phyloP scores from a whole-genome alignment of 2,329 filamentous ascomycete species.

The Didymella segeticola region DNA sequence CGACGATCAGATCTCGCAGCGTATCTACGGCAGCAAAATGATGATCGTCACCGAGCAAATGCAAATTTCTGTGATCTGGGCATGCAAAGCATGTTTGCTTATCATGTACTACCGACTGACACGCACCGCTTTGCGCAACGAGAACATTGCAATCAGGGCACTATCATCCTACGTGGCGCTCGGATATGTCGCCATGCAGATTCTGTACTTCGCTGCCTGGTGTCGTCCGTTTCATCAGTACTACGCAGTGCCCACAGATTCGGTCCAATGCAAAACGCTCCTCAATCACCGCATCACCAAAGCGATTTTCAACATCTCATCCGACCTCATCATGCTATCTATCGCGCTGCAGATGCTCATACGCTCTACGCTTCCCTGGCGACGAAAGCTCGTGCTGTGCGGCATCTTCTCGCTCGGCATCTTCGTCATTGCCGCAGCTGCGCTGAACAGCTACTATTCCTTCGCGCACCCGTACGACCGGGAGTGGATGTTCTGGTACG shows the following conservation, averaged over 20 bases:
- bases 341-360: conserved; percentile 57
- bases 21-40: conserved; percentile 53
- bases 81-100: conserved; percentile 61
- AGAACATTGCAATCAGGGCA: conserved; percentile 50
- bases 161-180: conserved; percentile 55
- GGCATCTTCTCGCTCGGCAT: conserved; percentile 63
- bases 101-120: conserved; percentile 62
- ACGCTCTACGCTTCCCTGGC: conserved; percentile 50
- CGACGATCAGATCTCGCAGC: conserved; percentile 43
- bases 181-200: conserved; percentile 57
- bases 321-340: conserved; percentile 54
- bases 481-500: conserved; percentile 44
- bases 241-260: conserved; percentile 57
- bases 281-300: conserved; percentile 50
- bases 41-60: conserved; percentile 62
- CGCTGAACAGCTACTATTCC: conserved; percentile 57
- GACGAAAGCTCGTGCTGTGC: conserved; percentile 62
- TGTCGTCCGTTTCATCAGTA: conserved; percentile 61
- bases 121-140: conserved; percentile 34
- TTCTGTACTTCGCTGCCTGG: conserved; percentile 61
- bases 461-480: conserved; percentile 33
- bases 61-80: conserved; percentile 60
- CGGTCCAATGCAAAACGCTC: conserved; percentile 44
- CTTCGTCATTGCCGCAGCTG: conserved; percentile 57
- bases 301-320: conserved; percentile 54